A percentile compares a stretch with the other conserved stretches of the same genome.
phyloP scores from a whole-genome alignment of 2,329 filamentous ascomycete genomes.

The Macroventuria anomochaeta region DNA sequence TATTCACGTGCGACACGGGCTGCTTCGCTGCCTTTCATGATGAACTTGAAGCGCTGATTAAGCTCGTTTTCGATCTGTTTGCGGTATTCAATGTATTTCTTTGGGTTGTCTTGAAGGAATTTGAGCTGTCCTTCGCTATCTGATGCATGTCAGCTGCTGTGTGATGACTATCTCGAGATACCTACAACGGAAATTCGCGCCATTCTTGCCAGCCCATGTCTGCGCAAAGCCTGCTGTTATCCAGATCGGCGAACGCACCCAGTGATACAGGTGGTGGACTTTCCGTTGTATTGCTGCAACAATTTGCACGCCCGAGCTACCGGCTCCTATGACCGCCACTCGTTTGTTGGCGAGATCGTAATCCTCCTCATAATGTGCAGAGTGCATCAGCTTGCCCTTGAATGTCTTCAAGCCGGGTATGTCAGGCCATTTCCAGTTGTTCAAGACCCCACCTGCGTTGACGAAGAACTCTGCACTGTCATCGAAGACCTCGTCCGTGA shows the following conservation, averaged over 20 bases:
- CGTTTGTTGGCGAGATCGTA: constrained; percentile 47
- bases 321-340: constrained; percentile 53
- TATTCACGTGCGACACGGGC: constrained; percentile 53
- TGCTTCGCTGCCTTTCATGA: constrained; percentile 57
- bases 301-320: constrained; percentile 53
- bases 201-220: constrained; percentile 55
- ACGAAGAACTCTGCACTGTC: constrained; percentile 35
- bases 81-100: constrained; percentile 56
- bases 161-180: neutral
- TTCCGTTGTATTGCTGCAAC: constrained; percentile 51
- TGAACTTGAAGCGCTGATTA: constrained; percentile 62
- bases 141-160: constrained; percentile 18
- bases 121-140: constrained; percentile 51
- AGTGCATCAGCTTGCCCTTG: constrained; percentile 55
- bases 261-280: constrained; percentile 50
- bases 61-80: constrained; percentile 59
- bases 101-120: constrained; percentile 50
- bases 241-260: constrained; percentile 55
- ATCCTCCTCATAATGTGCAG: constrained; percentile 51
- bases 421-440: constrained; percentile 52
- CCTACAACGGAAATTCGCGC: constrained; percentile 56
- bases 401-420: constrained; percentile 50
- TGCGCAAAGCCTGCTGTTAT: constrained; percentile 58
- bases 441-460: constrained; percentile 31
- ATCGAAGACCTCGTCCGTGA: constrained; percentile 22